phyloP scores from a whole-genome alignment of 805 yeast genomes.

The Priceomyces melissophilus region DNA sequence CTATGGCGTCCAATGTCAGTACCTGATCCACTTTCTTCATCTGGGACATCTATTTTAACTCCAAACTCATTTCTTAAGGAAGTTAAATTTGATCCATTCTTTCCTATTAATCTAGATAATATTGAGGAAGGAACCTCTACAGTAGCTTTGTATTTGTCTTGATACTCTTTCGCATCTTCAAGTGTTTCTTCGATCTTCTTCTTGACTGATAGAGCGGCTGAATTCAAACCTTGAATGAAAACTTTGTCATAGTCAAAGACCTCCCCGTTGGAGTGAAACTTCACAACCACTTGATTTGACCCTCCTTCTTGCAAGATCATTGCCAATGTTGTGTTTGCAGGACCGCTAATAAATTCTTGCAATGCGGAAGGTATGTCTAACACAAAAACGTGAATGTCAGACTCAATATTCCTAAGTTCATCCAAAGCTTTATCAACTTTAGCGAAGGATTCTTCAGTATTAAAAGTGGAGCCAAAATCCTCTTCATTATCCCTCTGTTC shows the following conservation, averaged over 20 bases:
- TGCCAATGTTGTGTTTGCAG: conserved; percentile 56
- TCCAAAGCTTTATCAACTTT: conserved; percentile 54
- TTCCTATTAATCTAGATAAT: conserved; percentile 83
- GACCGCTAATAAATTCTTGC: conserved; percentile 61
- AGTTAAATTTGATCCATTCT: conserved; percentile 73
- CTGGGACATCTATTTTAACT: conserved; percentile 71
- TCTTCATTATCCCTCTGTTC: conserved; percentile 43
- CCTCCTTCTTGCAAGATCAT: conserved; percentile 36
- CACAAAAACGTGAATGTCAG: conserved; percentile 47
- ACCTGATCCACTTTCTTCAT: conserved; percentile 39
- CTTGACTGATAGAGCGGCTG: conserved; percentile 54
- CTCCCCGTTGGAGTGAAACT: conserved; percentile 40
- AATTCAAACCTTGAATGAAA: conserved; percentile 64
- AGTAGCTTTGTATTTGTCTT: conserved; percentile 32
- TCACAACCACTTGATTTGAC: conserved; percentile 41
- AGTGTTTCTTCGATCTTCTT: conserved; percentile 52
- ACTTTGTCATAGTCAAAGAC: conserved; percentile 49
- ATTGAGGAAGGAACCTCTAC: conserved; percentile 62
- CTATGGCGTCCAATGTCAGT: conserved; percentile 31
- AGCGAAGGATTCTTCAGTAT: conserved; percentile 52
- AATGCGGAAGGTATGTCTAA: conserved; percentile 51
- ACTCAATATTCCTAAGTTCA: conserved; percentile 55
- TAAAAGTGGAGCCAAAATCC: conserved; percentile 71
- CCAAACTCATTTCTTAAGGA: conserved; percentile 69
- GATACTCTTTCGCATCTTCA: conserved; percentile 48